Evolutionary conservation across 2,329 filamentous ascomycete genomes (phyloP), one percentile per base, ranked within the genome.

Genomic region (Alternaria novae-zelandiae): DNA sequence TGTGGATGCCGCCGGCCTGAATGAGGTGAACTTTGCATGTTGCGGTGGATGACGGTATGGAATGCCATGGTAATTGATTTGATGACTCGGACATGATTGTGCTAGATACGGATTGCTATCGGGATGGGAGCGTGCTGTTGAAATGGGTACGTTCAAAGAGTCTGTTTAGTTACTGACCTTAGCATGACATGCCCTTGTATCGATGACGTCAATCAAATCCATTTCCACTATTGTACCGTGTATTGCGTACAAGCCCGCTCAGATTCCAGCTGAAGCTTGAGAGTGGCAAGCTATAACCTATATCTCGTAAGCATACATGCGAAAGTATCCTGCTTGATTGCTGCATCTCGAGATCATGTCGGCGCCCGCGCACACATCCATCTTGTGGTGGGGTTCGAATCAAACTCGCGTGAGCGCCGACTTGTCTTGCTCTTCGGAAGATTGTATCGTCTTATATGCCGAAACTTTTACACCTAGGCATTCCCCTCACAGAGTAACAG

Each of bases 1-100:
- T 78, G 23, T 81, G 82, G 30, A 86, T 73, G 21, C 82, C 67
- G 15, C 78, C 77, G 15, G 75, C 78, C 68, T 79, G 73, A n/a
- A 78, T 71, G 20, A 79, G 71, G 53, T 74, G 59, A n/a, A 79
- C 72, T 57, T 69, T 74, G 66, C 74, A 77, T 61, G 68, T 75
- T 60, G 67, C 57, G 13, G 47, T 55, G 20, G 63, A 66, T 2
- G 66, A 50, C 7, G 76, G 75, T 15, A 78, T 74, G 3, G 68
- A 46, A 44, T 77, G 70, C 75, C 73, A 78, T 54, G 69, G 66
- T 8, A 73, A 25, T 21, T 63, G 20, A 50, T 43, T 17, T 28
- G 36, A 20, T 49, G 41, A 44, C 9, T 56, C 45, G 50, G 36
- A 2, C 61, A 63, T 63, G 3, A 8, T 28, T 46, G 12, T 28